Conservation (phyloP, 1,139 yeast species). For the Sugiyamaella neomexicana region DNA sequence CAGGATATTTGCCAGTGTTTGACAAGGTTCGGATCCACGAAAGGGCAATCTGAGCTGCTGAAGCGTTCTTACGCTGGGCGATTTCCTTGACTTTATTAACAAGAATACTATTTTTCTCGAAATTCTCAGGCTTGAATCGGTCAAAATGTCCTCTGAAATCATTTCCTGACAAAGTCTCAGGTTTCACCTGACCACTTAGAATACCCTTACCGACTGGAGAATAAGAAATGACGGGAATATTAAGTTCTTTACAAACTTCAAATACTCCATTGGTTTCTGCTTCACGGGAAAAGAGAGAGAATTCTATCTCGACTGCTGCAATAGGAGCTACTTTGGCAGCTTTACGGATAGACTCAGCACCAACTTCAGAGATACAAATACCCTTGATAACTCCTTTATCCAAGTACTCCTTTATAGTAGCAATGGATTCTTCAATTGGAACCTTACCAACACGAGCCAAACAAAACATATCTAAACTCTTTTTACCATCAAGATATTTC, state of each 20-base stretch:
- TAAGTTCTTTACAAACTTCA: conserved; percentile 52
- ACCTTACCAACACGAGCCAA: conserved; percentile 64
- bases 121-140: conserved; percentile 59
- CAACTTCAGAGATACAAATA: conserved; percentile 67
- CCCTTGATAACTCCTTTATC: conserved; percentile 52
- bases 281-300: conserved; percentile 65
- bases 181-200: conserved; percentile 59
- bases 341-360: conserved; percentile 55
- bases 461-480: conserved; percentile 55
- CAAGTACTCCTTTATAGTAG: conserved; percentile 34
- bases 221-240: conserved; percentile 72
- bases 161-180: conserved; percentile 50
- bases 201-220: conserved; percentile 83
- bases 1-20: conserved; percentile 47
- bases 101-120: conserved; percentile 52
- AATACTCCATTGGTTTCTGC: conserved; percentile 61
- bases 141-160: conserved; percentile 58
- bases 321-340: conserved; percentile 57
- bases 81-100: conserved; percentile 49
- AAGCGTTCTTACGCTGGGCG: conserved; percentile 48
- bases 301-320: conserved; percentile 71
- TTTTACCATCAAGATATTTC: conserved; percentile 46
- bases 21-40: conserved; percentile 60
- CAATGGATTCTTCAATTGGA: conserved; percentile 40
- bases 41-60: conserved; percentile 68